Evolutionary conservation across 2,329 filamentous ascomycete genomes (phyloP).

Genomic region (Pyricularia sp.): DNA sequence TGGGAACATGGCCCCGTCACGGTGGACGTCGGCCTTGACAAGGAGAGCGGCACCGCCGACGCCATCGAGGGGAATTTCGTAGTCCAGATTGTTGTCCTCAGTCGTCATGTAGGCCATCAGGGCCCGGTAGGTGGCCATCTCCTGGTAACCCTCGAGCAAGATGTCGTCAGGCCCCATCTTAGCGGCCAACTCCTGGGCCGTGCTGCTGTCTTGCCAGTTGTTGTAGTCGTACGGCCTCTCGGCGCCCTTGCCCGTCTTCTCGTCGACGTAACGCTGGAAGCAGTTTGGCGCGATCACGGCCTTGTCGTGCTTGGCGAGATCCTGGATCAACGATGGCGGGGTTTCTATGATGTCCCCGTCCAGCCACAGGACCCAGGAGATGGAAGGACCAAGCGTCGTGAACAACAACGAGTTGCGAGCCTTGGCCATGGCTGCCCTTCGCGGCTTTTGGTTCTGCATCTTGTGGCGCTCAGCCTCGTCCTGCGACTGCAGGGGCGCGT

Average conservation of each 20-base stretch:
- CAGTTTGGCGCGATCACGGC: conserved; percentile 93
- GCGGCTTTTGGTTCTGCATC: conserved; percentile 76
- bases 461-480: conserved; percentile 86
- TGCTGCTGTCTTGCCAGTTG: conserved; percentile 87
- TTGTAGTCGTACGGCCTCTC: conserved; percentile 94
- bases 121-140: conserved; percentile 84
- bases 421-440: conserved; percentile 83
- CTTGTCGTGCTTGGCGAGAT: conserved; percentile 79
- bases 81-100: conserved; percentile 43
- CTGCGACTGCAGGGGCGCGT: conserved; percentile 70
- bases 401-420: conserved; percentile 92
- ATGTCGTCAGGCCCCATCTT: conserved; percentile 90
- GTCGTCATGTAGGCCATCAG: conserved; percentile 79
- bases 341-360: conserved; percentile 90
- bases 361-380: conserved; percentile 95
- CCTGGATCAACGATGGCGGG: conserved; percentile 76
- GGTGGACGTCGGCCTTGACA: conserved; percentile 93
- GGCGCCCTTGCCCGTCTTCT: conserved; percentile 56
- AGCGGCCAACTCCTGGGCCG: conserved; percentile 63
- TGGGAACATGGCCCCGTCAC: conserved; percentile 97
- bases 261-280: conserved; percentile 75
- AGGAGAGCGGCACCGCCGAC: conserved; percentile 88
- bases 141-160: conserved; percentile 82
- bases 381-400: conserved; percentile 82
- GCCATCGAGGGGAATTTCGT: conserved; percentile 73